Evolutionary conservation across 2,329 filamentous ascomycete species (phyloP), one percentile per base, ranked within the genome.

Genomic region (Alternaria triticimaculans): DNA sequence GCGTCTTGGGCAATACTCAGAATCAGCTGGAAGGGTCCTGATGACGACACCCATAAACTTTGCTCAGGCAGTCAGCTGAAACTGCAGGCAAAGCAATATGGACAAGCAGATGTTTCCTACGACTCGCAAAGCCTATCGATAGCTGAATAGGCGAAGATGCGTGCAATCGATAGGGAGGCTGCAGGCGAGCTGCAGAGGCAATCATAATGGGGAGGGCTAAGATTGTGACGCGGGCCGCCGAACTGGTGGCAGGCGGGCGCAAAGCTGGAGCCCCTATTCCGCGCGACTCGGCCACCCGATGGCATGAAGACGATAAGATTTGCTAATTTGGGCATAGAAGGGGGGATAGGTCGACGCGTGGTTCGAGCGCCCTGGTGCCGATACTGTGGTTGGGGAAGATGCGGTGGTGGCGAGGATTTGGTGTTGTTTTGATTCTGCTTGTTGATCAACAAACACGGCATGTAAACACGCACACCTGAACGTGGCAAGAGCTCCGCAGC

Each of bases 201-300:
- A 76, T 73, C 69, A 76, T 73, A 73, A 71, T 76, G 75, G 69
- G 74, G 74, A 76, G 73, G 75, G 64, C 58, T 70, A 72, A 73
- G 61, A 51, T 18, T 49, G 55, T 53, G 58, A 26, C 62, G 59
- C 67, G 65, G 68, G 58, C 68, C 68, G 69, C 61, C 67, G 61
- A 60, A 60, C 63, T 49, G 65, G 51, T 58, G 61, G 60, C 62
- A 67, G 65, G 63, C 49, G 53, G 59, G 62, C 57, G 66, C 60
- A 62, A 60, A 58, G 50, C 61, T 53, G 49, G 18, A 58, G 63
- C 71, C 68, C 70, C 67, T 64, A 64, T 69, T 65, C 41, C 43
- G 57, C 60, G 25, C 30, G 49, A 49, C 26, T 55, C 51, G 33
- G 59, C 28, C 46, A 54, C 23, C 37, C 57, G 49, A 50, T 21